These are phyloP conservation scores for Metarhizium guizhouense DNA, from an alignment of 2,329 filamentous ascomycete species.

Conservation along the genomic window DNA sequence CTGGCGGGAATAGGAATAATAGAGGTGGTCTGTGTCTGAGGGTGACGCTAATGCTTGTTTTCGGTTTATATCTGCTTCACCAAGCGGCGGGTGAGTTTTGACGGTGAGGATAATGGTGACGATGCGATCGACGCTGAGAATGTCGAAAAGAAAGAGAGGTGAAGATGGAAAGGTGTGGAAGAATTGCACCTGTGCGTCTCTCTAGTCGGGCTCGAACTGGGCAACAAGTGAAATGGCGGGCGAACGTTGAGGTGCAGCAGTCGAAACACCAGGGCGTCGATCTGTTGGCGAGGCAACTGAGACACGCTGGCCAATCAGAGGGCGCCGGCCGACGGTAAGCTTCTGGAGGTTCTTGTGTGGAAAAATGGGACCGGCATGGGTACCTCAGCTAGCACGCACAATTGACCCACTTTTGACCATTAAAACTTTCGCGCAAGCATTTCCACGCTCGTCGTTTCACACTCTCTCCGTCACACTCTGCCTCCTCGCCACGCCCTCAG, in stretches of 20 bases:
- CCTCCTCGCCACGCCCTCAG: background rate
- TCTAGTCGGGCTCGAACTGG: conserved; percentile 2
- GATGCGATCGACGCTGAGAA: background rate
- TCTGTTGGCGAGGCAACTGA: conserved; percentile 27
- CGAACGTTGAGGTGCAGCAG: conserved; percentile 3
- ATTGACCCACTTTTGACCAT: no score
- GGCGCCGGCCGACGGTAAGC: background rate
- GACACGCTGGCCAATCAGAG: background rate
- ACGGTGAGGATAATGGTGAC: conserved; percentile 1
- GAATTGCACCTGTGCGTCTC: conserved; percentile 1
- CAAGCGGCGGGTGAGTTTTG: background rate
- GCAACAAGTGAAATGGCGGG: conserved; percentile 11
- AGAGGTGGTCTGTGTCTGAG: conserved; percentile 3
- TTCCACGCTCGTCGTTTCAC: background rate
- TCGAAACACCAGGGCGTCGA: conserved; percentile 17
- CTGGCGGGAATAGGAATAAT: background rate
- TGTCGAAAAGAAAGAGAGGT: background rate
- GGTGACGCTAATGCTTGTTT: background rate
- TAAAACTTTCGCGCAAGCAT: background rate
- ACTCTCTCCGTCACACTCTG: background rate
- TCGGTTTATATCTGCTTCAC: background rate
- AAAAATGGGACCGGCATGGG: background rate
- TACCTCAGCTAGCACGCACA: background rate
- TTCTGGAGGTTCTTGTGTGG: background rate
- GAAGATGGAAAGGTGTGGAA: background rate